These are phyloP conservation scores for Citrus unshiu DNA, from an alignment of 345 rosid genomes.

Conservation along the genomic window DNA sequence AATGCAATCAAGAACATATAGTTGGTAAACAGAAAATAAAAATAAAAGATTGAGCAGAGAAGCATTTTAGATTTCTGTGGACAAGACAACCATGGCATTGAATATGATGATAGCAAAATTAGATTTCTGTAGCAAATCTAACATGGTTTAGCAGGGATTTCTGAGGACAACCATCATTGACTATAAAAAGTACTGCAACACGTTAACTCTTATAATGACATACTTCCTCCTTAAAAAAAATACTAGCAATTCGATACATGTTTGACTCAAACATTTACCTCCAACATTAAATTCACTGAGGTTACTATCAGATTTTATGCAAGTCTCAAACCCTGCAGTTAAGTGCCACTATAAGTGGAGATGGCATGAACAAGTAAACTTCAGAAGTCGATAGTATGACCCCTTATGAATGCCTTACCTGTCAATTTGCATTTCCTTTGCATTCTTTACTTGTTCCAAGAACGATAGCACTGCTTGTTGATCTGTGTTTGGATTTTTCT, in stretches of 20 bases:
- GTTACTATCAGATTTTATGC: background rate
- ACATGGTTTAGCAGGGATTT: background rate
- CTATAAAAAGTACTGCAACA: background rate
- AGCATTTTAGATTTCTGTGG: background rate
- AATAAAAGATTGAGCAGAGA: background rate
- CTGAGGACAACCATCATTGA: background rate
- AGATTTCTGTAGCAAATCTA: background rate
- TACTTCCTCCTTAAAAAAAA: background rate
- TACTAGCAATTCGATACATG: background rate
- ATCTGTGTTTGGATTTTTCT: conserved; percentile 72
- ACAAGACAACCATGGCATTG: background rate
- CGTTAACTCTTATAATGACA: background rate
- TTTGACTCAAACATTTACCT: background rate
- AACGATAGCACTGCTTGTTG: conserved; percentile 39
- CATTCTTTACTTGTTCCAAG: conserved; percentile 52
- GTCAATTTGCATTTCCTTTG: conserved; percentile 70
- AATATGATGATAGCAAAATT: background rate
- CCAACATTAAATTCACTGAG: background rate
- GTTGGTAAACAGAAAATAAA: background rate
- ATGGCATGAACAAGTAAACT: background rate
- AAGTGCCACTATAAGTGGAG: background rate
- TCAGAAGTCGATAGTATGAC: background rate
- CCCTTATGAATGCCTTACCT: conserved; percentile 32
- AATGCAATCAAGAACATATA: conserved; percentile 8
- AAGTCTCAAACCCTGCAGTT: background rate